Evolutionary conservation across 371 early-diverging fungal genomes (phyloP), one percentile per base, ranked within the genome.

Genomic region (Dichotomocladium elegans): DNA sequence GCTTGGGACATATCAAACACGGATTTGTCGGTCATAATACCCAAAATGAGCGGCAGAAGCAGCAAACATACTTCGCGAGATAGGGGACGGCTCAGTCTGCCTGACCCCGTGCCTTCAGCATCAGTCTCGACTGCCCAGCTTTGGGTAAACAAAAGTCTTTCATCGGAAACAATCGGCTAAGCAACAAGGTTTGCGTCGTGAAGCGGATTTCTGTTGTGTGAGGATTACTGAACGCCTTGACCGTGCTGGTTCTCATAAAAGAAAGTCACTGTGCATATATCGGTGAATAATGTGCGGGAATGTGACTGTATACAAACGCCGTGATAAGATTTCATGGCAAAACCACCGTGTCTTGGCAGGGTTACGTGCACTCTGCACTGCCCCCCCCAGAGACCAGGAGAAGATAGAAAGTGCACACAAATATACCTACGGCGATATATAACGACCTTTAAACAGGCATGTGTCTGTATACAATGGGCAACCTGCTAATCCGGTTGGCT

Each of bases 321-420:
- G 99, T 0, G 99, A 91, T 15, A 96, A 81, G 10, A 98, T 93
- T 0, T 93, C 90, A 26, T 95, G 85, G 69, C 99, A 99, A 0
- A 96, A 98, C 14, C 94, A 92, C n/a, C 99, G 99, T 44, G 92
- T 92, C 0, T 97, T 95, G 3, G 99, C 77, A 1, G 91, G 83
- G 44, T 90, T 86, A 31, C 88, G 88, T 26, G 85, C 82, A 57
- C 90, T 91, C 53, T 93, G 89, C 44, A 99, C 81, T 3, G 96
- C 93, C 99, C 99, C 99, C 99, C 99, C 33, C 91, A 92, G 63
- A 99, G 99, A n/a, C 98, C 99, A 10, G 70, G 78, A 15, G 98
- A 79, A 34, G 77, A 78, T 51, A 82, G 77, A 12, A 79, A 65
- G 12, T 83, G 67, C 17, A 70, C 64, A 17, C 97, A 94, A 2